A percentile compares a stretch with the other conserved stretches of the same genome.
Conservation (phyloP, 139 green algal genomes). For the Haematococcus lacustris region DNA sequence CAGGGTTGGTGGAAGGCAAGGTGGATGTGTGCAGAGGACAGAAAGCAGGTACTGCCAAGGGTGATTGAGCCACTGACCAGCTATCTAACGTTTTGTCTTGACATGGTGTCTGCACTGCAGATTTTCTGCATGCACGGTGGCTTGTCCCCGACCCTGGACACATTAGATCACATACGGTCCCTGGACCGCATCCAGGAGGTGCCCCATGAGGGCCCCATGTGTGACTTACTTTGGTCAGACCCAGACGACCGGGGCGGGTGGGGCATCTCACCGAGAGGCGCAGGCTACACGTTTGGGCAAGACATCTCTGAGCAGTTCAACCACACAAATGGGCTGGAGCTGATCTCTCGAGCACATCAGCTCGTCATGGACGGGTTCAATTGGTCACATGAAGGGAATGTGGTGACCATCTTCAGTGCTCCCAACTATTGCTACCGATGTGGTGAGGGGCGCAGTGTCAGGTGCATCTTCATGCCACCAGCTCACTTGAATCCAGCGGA, state of each 20-base stretch:
- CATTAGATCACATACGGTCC: constrained; percentile 88
- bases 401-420: constrained; percentile 97
- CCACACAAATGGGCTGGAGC: constrained; percentile 90
- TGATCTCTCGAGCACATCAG: constrained; percentile 95
- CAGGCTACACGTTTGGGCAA: constrained; percentile 98
- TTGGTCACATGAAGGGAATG: constrained; percentile 91
- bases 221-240: constrained; percentile 97
- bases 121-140: constrained; percentile 98
- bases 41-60: too few species aligned
- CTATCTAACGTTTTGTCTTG: too few species aligned
- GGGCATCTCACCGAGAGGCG: constrained; percentile 94
- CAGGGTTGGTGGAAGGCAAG: constrained; percentile 89
- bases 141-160: constrained; percentile 92
- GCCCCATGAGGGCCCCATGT: constrained; percentile 97
- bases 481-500: neutral
- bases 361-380: constrained; percentile 98
- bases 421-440: constrained; percentile 99
- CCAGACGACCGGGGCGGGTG: constrained; percentile 95
- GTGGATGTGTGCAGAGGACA: too few species aligned
- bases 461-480: neutral
- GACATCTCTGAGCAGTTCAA: constrained; percentile 97
- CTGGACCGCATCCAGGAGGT: constrained; percentile 95
- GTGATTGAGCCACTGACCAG: too few species aligned
- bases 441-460: constrained; percentile 27
- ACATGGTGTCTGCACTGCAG: constrained; percentile 44